These are phyloP conservation scores for Geranomyces variabilis DNA, from an alignment of 192 early-diverging fungal genomes.

Conservation along the genomic window DNA sequence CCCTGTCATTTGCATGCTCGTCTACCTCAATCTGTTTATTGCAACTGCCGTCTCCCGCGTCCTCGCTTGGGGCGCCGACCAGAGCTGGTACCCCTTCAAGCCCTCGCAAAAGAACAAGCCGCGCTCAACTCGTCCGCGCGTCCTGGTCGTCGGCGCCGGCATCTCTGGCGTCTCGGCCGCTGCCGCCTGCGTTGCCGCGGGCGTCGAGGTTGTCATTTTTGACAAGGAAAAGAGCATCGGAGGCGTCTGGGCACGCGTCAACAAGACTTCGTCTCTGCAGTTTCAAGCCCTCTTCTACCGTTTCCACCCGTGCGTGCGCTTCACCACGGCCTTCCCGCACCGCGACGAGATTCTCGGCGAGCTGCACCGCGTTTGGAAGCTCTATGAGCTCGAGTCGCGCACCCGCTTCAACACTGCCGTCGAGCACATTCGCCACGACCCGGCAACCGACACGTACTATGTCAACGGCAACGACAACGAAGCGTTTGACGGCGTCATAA, in stretches of 20 bases:
- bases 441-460: neutral
- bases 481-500: slow-evolving; percentile 27
- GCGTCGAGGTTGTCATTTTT: slow-evolving; percentile 28
- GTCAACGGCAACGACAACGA: slow-evolving; percentile 15
- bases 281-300: slow-evolving; percentile 31
- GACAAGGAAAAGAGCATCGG: slow-evolving; percentile 16
- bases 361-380: slow-evolving; percentile 2
- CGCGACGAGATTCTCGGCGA: slow-evolving; percentile 25
- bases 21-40: slow-evolving; percentile 23
- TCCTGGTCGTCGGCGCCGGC: slow-evolving; percentile 26
- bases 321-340: slow-evolving; percentile 15
- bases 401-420: slow-evolving; percentile 25
- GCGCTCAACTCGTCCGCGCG: slow-evolving; percentile 6
- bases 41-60: slow-evolving; percentile 10
- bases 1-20: slow-evolving; percentile 10
- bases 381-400: slow-evolving; percentile 14
- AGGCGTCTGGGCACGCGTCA: slow-evolving; percentile 29
- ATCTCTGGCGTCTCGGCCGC: slow-evolving; percentile 23
- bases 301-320: slow-evolving; percentile 30
- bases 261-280: slow-evolving; percentile 30
- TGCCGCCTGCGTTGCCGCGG: slow-evolving; percentile 11
- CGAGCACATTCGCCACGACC: neutral
- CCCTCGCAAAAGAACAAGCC: slow-evolving; percentile 8
- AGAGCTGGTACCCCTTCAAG: slow-evolving; percentile 14
- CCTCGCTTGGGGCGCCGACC: slow-evolving; percentile 20